Base-by-base conservation (phyloP, 192 early-diverging fungal species). In the Coemansia sp. region DNA sequence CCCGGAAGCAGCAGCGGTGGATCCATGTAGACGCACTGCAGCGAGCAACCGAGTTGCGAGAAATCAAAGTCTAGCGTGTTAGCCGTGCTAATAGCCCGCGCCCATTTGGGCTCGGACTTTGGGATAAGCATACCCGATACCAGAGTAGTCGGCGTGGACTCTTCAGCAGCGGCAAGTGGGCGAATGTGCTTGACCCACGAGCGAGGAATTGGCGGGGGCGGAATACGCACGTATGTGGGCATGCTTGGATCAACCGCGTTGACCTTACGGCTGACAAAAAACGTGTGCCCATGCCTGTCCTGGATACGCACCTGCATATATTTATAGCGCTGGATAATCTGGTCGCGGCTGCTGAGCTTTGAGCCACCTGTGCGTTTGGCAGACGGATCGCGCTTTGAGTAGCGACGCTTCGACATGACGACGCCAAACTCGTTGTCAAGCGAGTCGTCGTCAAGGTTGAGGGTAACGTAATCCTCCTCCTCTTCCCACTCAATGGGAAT, bases 21-120 rank as follows among this genome's bases (percentile, higher is more conserved):
- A 60, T 95, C 92, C 85, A 93, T 91, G 52, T 89, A 90, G n/a
- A 94, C 67, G 10, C 83, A 87, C 47, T 91, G 92, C 64, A 86
- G 90, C 17, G 85, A 68, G 20, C 70, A 80, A n/a, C 85, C 89
- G 45, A 90, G 34, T 27, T 47, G 25, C 37, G 61, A 55, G 46
- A 43, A 67, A 48, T 63, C 66, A 26, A 58, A 70, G 40, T 47
- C 60, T 17, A 73, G 39, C 22, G 60, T 59, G 20, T 18, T 26
- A 15, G 57, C 42, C 2, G 67, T 67, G 17, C 67, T 48, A 8
- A 72, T 59, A 41, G 45, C 52, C 23, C 55, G 61, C 20, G 71
- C 50, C 46, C 44, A 58, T 25, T 62, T 40, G 8, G 58, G 70
- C 36, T 53, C 50, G 10, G 61, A 22, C 41, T 46, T 63, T 15